Evolutionary conservation across 2,329 filamentous ascomycete species (phyloP), one percentile per base, ranked within the genome.

Genomic region (Arthrobotrys entomopaga): DNA sequence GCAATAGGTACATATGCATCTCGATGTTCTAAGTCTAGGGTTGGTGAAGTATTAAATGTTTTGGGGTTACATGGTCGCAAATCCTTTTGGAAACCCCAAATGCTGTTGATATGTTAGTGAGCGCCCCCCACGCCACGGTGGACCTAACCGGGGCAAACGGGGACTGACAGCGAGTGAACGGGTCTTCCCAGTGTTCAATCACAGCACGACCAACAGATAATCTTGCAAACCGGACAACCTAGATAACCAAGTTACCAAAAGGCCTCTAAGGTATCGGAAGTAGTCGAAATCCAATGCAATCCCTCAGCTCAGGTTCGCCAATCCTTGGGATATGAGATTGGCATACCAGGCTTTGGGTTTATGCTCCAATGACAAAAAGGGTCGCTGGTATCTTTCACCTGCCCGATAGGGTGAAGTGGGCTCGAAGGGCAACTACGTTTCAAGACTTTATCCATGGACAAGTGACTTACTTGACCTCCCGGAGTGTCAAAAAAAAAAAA

Each of bases 101-200:
- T 34, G 5, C 10, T 34, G 10, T 34, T 6, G 29, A 34, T 5
- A 34, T 34, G 2, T 34, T 34, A n/a, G n/a, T n/a, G n/a, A n/a
- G n/a, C n/a, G n/a, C 15, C 69, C 69, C 69, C 69, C 69, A 73
- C 69, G 61, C 49, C 52, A 46, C 42, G 34, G 48, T 16, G 43
- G 13, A 56, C 7, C 29, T 26, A 42, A 58, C 61, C 24, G 58
- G 69, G 69, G 38, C 61, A 16, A 73, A 73, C 69, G 6, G 29
- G 29, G 3, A 7, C 6, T 7, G 29, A 34, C 29, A 34, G 29
- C 29, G 7, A 5, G 29, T 34, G 29, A 34, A 10, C 29, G 69
- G 69, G 61, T 20, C 40, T 20, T 59, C 69, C 69, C 61, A 61
- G 69, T 49, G 29, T 38, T 56, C 57, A 29, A 49, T 48, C 67